phyloP scores from a whole-genome alignment of 208 protist species.

The Naegleria fowleri region DNA sequence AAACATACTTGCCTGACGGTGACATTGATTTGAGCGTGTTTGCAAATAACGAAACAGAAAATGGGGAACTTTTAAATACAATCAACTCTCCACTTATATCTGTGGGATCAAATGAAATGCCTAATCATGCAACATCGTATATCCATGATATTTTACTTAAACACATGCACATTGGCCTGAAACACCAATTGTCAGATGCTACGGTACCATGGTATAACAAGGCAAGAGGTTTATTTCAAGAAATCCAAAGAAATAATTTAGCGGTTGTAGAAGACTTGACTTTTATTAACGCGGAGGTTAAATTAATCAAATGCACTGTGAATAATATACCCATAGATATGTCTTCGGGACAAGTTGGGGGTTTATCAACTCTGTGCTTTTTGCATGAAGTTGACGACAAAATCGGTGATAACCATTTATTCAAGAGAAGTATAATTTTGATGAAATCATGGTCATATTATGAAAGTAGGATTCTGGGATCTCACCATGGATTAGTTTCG shows the following conservation, averaged over 20 bases:
- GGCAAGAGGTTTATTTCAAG: neutral
- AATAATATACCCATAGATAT: slow-evolving; percentile 73
- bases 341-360: slow-evolving; percentile 73
- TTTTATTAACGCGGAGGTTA: slow-evolving; percentile 55
- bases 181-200: neutral
- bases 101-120: neutral
- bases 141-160: neutral
- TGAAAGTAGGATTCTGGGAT: slow-evolving; percentile 75
- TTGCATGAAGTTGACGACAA: slow-evolving; percentile 69
- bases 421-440: slow-evolving; percentile 77
- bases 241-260: neutral
- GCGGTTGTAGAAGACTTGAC: neutral
- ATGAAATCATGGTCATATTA: slow-evolving; percentile 80
- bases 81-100: neutral
- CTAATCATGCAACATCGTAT: neutral
- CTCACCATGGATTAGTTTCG: slow-evolving; percentile 72
- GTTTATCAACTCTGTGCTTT: slow-evolving; percentile 75
- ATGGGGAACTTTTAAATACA: neutral
- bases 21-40: slow-evolving; percentile 45
- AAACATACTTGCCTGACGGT: slow-evolving; percentile 47
- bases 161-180: neutral
- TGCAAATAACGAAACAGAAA: neutral
- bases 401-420: slow-evolving; percentile 66
- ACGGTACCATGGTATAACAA: neutral
- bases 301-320: slow-evolving; percentile 63